A percentile compares a stretch with the other conserved stretches of the same genome.
Conservation (phyloP, 106 monocot genomes). For the Ottelia alismoides region DNA sequence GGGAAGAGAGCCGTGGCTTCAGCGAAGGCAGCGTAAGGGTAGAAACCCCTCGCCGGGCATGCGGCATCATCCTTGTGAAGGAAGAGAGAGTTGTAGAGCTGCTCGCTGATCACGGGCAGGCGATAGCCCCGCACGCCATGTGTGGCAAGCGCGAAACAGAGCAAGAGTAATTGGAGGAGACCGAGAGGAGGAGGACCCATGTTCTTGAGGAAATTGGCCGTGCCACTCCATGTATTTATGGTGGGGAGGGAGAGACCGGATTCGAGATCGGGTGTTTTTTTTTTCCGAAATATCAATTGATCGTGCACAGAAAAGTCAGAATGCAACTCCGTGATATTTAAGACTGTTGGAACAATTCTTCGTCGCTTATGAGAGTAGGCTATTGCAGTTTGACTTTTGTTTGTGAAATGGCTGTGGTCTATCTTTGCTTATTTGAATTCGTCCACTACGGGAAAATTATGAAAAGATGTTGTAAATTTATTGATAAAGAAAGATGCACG, state of each 20-base stretch:
- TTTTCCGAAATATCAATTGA: neutral
- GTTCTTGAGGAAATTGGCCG: neutral
- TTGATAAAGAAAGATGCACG: no score
- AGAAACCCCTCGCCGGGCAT: constrained; percentile 65
- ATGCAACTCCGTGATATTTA: neutral
- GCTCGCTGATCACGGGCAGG: constrained; percentile 27
- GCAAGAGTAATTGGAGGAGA: constrained; percentile 3
- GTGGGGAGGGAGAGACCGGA: neutral
- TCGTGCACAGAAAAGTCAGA: neutral
- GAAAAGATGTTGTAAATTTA: no score
- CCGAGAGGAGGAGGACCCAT: neutral
- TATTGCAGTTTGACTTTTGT: no score
- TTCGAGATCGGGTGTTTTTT: neutral
- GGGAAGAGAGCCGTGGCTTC: constrained; percentile 30
- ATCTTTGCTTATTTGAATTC: no score
- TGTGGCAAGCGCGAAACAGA: constrained; percentile 1
- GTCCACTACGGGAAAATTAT: no score
- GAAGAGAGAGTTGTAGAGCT: constrained; percentile 44
- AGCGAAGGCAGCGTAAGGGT: constrained; percentile 47
- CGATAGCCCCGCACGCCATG: neutral
- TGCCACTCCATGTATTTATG: neutral
- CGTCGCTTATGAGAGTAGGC: no score
- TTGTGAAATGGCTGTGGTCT: no score
- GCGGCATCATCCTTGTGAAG: constrained; percentile 60
- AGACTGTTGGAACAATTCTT: no score